phyloP scores from a whole-genome alignment of 306 rosid genomes.

The Prosopis cineraria region DNA sequence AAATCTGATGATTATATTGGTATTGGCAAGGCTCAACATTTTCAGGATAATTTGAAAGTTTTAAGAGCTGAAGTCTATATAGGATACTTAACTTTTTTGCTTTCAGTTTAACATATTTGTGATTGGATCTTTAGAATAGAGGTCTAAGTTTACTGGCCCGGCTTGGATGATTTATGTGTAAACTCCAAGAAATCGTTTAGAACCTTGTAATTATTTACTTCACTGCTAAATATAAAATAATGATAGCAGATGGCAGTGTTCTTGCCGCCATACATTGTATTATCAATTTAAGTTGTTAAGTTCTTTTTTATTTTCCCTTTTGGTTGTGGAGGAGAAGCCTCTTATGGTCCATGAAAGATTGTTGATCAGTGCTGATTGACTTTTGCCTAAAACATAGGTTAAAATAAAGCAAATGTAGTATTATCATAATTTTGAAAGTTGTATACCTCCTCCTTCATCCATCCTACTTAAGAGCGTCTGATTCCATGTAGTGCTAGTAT shows the following conservation, averaged over 20 bases:
- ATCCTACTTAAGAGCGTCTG: not conserved
- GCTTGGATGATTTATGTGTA: not conserved
- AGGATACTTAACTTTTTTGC: not conserved
- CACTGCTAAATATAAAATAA: not conserved
- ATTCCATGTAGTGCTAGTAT: not conserved
- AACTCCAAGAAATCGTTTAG: not conserved
- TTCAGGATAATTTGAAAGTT: conserved; percentile 8
- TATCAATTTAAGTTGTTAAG: not conserved
- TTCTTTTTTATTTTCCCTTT: not conserved
- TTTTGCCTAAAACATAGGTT: not conserved
- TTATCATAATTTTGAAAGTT: not conserved
- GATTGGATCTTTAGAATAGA: not conserved
- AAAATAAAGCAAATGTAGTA: not conserved
- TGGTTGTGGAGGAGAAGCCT: not conserved
- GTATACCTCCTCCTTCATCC: not conserved
- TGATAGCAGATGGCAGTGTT: not conserved
- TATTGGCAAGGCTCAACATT: conserved; percentile 7
- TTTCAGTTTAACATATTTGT: not conserved
- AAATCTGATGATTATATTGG: conserved; percentile 1
- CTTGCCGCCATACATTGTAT: not conserved
- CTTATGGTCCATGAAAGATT: not conserved
- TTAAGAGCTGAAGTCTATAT: not conserved
- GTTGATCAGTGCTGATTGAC: not conserved
- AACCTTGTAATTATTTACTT: not conserved
- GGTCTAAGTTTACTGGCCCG: not conserved